Base-by-base conservation (phyloP, 129 eudicot genomes). In the Helichrysum umbraculigerum region DNA sequence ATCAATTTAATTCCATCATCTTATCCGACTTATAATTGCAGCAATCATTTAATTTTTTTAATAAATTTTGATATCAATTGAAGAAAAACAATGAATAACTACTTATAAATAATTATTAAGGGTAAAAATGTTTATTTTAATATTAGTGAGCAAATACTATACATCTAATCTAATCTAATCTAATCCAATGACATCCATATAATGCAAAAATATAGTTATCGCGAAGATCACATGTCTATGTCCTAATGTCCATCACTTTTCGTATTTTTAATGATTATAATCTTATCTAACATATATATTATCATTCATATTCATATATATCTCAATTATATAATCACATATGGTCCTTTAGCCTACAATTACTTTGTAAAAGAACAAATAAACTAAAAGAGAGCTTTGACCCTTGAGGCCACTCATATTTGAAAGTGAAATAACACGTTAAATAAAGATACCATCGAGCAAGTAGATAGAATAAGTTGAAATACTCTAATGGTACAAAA, bases 401-500 rank as follows among this genome's bases (percentile, higher is more conserved):
- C 60, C 68, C 22, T 77, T 67, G 75, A 75, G 81, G 57, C 68
- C 68, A 56, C 57, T 60, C 32, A 54, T 69, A 56, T 77, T 58
- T 77, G 75, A 77, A 56, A 77, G 81, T 57, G 81, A 77, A 68
- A 68, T 20, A 68, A 77, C 81, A 68, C 74, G 69, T 77, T 25
- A 76, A 19, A 67, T 67, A 67, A 76, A 76, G 80, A 76, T 76
- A 54, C 74, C 30, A 50, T 21, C 34, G 30, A 28, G 42, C 81
- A 68, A 77, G 60, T 68, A 77, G 74, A 35, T 32, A 37, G 67
- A 67, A 54, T 77, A 68, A 16, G 56, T 67, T 52, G 44, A 66
- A 67, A 66, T 25, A 25, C 0, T 66, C 39, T 25, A 15, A 2
- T 42, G 57, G 33, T 42, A 68, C 34, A 14, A 22, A 41, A 22